Base-by-base conservation (phyloP, 2,329 filamentous ascomycete species). In the Leptographium procerum region DNA sequence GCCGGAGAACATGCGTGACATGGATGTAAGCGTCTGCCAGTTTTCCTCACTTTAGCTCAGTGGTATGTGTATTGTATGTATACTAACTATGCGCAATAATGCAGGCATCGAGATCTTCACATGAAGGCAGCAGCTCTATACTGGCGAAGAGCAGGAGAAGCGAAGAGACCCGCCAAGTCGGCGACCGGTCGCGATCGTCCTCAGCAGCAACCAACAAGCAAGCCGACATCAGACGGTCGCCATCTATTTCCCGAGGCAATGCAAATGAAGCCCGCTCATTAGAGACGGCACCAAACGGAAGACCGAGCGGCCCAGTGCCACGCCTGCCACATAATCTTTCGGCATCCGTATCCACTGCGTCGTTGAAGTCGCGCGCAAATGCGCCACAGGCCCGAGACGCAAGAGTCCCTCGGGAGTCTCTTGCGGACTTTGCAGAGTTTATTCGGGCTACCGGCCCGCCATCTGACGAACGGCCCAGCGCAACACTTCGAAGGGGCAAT, bases 391-490 rank as follows among this genome's bases (percentile, higher is more conserved):
- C 90, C 28, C 82, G 91, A 62, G 91, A 96, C 64, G 85, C 90
- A 1, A 81, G 87, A 61, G 76, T 88, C 10, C 78, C 83, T 11
- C 77, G 79, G 6, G 87, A 91, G 61, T 89, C 89, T 0, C 82
- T 87, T 10, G 79, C 84, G 52, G 91, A 96, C 66, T 89, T 96
- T 72, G 88, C 90, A 26, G 87, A 95, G 60, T 96, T 96, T 69
- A 89, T 95, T 66, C 86, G 89, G 60, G 88, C 87, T 1, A 95
- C 90, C 33, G 90, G 89, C 2, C 88, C 92, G 19, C 68, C 77
- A n/a, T 74, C 73, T 43, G 54, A 58, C 28, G 13, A 40, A 16
- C 14, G 22, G 14, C 1, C 24, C 9, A 9, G 33, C 22, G 28
- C 26, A 28, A n/a, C 36, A 11, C 22, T 28, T 7, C 52, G 52